Evolutionary conservation across 139 green algal species (phyloP), one percentile per base, ranked within the genome.

Genomic region (Chlorella sp.): DNA sequence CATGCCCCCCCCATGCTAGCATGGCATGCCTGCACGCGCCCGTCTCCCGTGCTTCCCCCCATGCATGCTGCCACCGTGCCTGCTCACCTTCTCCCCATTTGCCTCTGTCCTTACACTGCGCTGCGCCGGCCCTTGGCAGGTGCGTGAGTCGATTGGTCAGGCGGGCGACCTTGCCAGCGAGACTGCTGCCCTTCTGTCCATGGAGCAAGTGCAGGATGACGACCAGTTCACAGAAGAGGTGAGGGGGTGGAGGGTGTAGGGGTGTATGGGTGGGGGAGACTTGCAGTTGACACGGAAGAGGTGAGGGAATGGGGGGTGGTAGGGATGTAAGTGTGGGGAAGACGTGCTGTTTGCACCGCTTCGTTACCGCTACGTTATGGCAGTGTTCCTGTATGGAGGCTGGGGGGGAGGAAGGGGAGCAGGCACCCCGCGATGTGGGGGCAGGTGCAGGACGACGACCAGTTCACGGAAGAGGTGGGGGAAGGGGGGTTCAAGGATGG

Each of bases 71-170:
- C 4, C 77, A 37, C 21, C 18, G 30, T 81, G 3, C 21, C 34
- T 60, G 36, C 77, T 30, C 77, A 37, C 77, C 4, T 32, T 2
- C 64, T 71, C 34, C 15, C 11, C 36, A 21, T 36, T 28, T n/a
- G 26, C n/a, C 64, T 28, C 64, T 71, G 19, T 71, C 64, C 64
- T 24, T 68, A 57, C 48, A 9, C 48, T 57, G 48, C 48, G 48
- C 48, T 57, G 48, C 7, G 48, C 48, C 9, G 48, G 9, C 48
- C n/a, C 16, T 2, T 81, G 86, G 16, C 83, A 93, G 66, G 92
- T 98, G n/a, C 89, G 86, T 1, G 69, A 87, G 11, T 88, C 69
- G 42, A 77, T 97, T 39, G 96, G 95, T 0, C 92, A 96, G 86
- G 95, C 96, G 0, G 88, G 68, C 37, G 87, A 88, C 30, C 82